A percentile compares a stretch with the other conserved stretches of the same genome.
phyloP scores from a whole-genome alignment of 176 grass and related monocot species.

The Ananas comosus region DNA sequence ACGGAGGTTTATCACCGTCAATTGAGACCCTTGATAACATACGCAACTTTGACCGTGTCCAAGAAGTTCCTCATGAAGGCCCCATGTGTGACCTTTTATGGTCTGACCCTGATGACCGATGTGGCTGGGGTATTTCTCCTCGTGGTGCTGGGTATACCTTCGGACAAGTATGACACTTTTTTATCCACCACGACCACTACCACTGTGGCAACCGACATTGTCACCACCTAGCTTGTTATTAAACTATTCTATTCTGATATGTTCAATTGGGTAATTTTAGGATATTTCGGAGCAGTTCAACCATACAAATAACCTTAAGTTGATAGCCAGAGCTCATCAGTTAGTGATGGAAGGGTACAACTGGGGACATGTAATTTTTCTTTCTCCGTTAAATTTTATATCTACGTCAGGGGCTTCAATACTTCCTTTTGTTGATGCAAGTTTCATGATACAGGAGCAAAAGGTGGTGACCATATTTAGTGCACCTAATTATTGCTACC shows the following conservation, averaged over 20 bases:
- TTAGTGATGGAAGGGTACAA: conserved; percentile 96
- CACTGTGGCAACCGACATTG: too few species aligned
- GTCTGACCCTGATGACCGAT: conserved; percentile 93
- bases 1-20: conserved; percentile 88
- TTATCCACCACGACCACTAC: not conserved
- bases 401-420: not conserved
- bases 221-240: too few species aligned
- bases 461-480: conserved; percentile 99
- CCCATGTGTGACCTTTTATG: conserved; percentile 99
- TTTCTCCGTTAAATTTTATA: not conserved
- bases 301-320: conserved; percentile 82
- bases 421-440: conserved; percentile 7
- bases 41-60: conserved; percentile 83
- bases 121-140: conserved; percentile 97
- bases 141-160: conserved; percentile 97
- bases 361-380: conserved; percentile 78
- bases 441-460: conserved; percentile 62
- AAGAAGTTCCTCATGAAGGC: conserved; percentile 98
- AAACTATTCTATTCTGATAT: not conserved
- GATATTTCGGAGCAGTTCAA: conserved; percentile 99
- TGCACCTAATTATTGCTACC: conserved; percentile 97
- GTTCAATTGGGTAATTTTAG: conserved; percentile 29
- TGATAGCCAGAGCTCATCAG: conserved; percentile 96
- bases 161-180: conserved; percentile 49
- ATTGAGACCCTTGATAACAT: conserved; percentile 93